phyloP scores from a whole-genome alignment of 176 grass and related monocot genomes.

The Paspalum notatum region DNA sequence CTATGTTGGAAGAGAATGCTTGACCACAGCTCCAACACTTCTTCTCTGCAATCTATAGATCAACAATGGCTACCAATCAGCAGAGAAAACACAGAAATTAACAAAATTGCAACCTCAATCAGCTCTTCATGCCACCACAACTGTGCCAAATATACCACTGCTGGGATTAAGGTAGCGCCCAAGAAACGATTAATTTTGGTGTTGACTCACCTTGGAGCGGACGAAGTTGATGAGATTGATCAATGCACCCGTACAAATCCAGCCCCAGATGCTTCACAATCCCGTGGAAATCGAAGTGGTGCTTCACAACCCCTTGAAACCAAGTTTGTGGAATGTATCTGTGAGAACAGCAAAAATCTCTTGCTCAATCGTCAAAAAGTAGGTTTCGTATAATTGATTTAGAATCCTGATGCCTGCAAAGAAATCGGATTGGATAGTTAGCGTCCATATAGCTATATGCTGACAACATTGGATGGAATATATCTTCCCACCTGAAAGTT shows the following conservation, averaged over 20 bases:
- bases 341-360: conserved; percentile 98
- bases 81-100: conserved; percentile 4
- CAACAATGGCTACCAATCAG: neutral
- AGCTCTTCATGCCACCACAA: neutral
- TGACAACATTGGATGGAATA: neutral
- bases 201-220: conserved; percentile 62
- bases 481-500: conserved; percentile 80
- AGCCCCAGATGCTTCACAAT: conserved; percentile 56
- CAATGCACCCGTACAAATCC: conserved; percentile 90
- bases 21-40: conserved; percentile 71
- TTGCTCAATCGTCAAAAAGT: conserved; percentile 94
- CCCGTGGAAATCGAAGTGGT: conserved; percentile 66
- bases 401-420: conserved; percentile 85
- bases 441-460: neutral
- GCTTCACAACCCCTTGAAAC: conserved; percentile 97
- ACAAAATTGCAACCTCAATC: conserved; percentile 12
- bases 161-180: neutral
- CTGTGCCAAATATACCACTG: neutral
- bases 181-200: neutral
- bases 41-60: conserved; percentile 73
- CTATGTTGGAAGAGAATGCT: conserved; percentile 44
- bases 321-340: conserved; percentile 98
- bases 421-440: conserved; percentile 25
- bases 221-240: conserved; percentile 89
- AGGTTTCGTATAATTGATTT: conserved; percentile 99